Evolutionary conservation across 148 eudicot species (phyloP), one percentile per base, ranked within the genome.

Genomic region (Spergularia marina): DNA sequence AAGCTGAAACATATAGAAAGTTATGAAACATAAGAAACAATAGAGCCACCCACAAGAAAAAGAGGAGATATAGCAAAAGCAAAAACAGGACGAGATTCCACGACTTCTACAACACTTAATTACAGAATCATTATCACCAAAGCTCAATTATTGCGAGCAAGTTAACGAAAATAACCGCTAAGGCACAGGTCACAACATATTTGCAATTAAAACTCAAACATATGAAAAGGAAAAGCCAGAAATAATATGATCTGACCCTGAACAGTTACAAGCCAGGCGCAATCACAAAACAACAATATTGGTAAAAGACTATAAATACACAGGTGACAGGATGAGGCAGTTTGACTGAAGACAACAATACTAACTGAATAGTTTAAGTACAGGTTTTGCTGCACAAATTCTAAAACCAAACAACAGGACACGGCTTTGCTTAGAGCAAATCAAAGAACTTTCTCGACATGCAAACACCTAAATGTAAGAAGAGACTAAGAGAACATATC

Each of bases 1-100:
- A 91, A 96, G 86, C 99, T 96, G 94, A 76, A 79, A 84, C 73
- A 20, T 23, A 40, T 9, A 68, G 62, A 53, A 53, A 12, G 20
- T 2, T 25, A 65, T 51, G 59, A 64, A 67, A 36, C 40, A 51
- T 54, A 5, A 54, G 25, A 34, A 71, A 54, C 49, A 59, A 25
- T n/a, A 41, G 55, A n/a, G 12, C 53, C 68, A 71, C 16, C 55
- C 11, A 60, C 11, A 36, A 70, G 36, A 70, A 5, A 56, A 7
- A 57, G 30, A 64, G 47, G 6, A 67, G 41, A 20, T 2, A 34
- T 39, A 53, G 15, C 21, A 9, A n/a, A 49, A 44, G 30, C 39
- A 10, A 54, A 54, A 16, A 65, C 10, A 15, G 17, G 17, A 36
- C 16, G 17, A 9, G 8, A 44, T 44, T 44, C 21, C 23, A 25